Evolutionary conservation across 768 basidiomycete species (phyloP).

Genomic region (Dioszegia hungarica): DNA sequence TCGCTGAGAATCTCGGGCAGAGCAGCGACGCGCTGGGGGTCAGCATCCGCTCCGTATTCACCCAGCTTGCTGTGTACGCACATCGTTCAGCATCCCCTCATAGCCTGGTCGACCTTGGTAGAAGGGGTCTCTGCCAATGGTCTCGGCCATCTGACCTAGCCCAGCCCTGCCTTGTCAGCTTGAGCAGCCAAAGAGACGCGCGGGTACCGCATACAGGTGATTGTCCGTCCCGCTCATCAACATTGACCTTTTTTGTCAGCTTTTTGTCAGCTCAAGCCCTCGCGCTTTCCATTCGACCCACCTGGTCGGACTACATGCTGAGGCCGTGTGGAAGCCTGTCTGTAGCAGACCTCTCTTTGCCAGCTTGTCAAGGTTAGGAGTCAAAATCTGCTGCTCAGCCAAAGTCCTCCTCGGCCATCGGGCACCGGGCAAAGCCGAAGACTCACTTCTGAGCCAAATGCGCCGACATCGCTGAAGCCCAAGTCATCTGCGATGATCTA

Average conservation of each 20-base stretch:
- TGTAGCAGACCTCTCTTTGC: conserved; percentile 26
- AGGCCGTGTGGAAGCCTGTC: conserved; percentile 32
- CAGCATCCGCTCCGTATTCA: background rate
- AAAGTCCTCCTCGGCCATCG: too few relatives aligned
- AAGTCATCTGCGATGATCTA: conserved; percentile 37
- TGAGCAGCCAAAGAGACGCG: too few relatives aligned
- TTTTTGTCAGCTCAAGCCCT: too few relatives aligned
- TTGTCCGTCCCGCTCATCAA: conserved; percentile 19
- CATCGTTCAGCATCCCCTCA: conserved; percentile 37
- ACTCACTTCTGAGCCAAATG: conserved; percentile 27
- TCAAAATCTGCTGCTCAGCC: conserved; percentile 18
- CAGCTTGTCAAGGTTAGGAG: conserved; percentile 38
- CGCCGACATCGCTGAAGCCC: conserved; percentile 30
- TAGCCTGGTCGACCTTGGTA: conserved; percentile 31
- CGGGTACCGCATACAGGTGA: conserved; percentile 4
- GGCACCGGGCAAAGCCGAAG: background rate
- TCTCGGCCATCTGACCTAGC: conserved; percentile 33
- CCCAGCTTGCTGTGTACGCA: conserved; percentile 1
- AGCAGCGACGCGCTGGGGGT: conserved; percentile 36
- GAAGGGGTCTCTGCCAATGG: conserved; percentile 23
- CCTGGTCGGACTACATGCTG: conserved; percentile 32
- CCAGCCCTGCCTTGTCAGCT: conserved; percentile 19
- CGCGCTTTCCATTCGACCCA: too few relatives aligned
- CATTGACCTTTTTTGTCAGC: conserved; percentile 9
- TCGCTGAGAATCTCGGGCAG: conserved; percentile 41